Conservation (phyloP, 805 yeast genomes). For the Yarrowia keelungensis region DNA sequence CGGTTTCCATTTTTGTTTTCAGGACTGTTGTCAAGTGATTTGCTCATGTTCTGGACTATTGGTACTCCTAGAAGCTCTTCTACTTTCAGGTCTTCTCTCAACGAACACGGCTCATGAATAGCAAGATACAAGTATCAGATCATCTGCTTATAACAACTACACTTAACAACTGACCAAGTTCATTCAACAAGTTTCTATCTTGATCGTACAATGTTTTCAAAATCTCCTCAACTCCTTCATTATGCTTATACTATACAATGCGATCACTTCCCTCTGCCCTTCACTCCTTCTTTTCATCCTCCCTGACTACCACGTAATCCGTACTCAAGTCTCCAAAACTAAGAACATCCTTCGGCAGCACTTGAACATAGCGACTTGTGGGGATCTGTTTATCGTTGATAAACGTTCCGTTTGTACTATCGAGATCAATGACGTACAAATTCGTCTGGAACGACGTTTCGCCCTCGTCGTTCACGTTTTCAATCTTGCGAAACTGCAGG, state of each 20-base stretch:
- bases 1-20: no score
- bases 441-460: conserved; percentile 28
- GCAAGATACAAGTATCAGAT: no score
- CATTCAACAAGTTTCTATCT: no score
- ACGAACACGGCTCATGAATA: no score
- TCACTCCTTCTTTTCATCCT: conserved; percentile 1
- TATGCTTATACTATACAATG: conserved; percentile 1
- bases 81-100: no score
- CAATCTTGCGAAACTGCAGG: conserved; percentile 34
- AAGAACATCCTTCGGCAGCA: conserved; percentile 27
- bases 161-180: no score
- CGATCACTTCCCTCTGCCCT: neutral
- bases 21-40: no score
- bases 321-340: conserved; percentile 34
- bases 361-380: conserved; percentile 24
- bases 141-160: no score
- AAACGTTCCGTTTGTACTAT: conserved; percentile 21
- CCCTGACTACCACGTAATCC: conserved; percentile 25
- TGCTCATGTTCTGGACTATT: no score
- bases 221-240: no score
- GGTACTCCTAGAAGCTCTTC: no score
- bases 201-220: no score
- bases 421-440: conserved; percentile 29
- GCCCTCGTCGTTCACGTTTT: conserved; percentile 26
- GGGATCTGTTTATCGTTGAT: conserved; percentile 32